Conservation (phyloP, 257 asterid species). For the Handroanthus guayacan region DNA sequence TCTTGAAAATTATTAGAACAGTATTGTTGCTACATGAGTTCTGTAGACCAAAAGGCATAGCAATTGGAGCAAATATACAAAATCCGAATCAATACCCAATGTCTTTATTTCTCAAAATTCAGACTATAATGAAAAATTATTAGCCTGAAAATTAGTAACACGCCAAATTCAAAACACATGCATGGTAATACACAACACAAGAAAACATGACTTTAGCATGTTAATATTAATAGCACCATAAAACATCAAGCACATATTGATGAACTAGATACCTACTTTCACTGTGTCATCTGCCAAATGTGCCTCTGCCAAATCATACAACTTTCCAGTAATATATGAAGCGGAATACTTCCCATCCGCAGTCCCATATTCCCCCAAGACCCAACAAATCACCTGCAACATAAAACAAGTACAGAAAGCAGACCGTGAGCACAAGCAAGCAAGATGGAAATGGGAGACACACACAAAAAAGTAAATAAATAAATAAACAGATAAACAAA, state of each 20-base stretch:
- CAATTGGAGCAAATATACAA: conserved; percentile 3
- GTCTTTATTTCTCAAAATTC: conserved; percentile 8
- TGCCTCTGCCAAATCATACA: conserved; percentile 93
- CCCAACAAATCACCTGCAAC: conserved; percentile 96
- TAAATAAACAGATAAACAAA: not conserved
- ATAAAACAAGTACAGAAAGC: conserved; percentile 29
- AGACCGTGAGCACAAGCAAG: conserved; percentile 7
- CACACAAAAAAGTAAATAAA: not conserved
- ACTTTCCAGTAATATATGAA: conserved; percentile 88
- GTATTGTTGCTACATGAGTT: not conserved
- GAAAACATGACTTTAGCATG: conserved; percentile 11
- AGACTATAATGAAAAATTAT: not conserved
- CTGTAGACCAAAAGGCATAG: not conserved
- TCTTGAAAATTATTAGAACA: conserved; percentile 8
- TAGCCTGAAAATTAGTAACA: conserved; percentile 17
- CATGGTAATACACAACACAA: not conserved
- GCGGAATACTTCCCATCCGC: conserved; percentile 94
- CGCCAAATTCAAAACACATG: conserved; percentile 17
- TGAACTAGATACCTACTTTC: conserved; percentile 61
- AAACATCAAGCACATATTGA: conserved; percentile 8
- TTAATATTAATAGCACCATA: conserved; percentile 22
- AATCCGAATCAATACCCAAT: not conserved
- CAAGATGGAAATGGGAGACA: not conserved
- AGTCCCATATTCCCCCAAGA: conserved; percentile 96
- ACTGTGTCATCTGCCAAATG: conserved; percentile 91